Conservation (phyloP, 306 rosid species). For the Rubus parviflorus region DNA sequence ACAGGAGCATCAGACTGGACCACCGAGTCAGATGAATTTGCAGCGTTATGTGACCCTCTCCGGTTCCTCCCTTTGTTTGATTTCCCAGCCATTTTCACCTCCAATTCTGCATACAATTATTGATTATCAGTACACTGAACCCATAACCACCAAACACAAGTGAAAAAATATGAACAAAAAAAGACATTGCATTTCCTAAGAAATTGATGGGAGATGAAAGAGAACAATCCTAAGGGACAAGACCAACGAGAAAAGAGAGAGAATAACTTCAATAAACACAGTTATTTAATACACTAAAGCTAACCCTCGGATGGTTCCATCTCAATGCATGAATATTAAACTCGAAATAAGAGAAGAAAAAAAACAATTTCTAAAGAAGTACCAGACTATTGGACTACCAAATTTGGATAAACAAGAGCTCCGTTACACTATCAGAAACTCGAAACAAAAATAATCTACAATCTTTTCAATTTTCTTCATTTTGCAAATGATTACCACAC, state of each 20-base stretch:
- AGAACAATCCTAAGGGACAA: not conserved
- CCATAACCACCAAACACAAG: not conserved
- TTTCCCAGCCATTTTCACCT: constrained; percentile 81
- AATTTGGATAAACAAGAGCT: not conserved
- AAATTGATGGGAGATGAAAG: not conserved
- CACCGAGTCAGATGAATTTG: constrained; percentile 36
- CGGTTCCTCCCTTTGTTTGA: constrained; percentile 69
- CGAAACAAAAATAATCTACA: not conserved
- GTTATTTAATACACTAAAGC: not conserved
- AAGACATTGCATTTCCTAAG: not conserved
- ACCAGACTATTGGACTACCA: no score
- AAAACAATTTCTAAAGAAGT: no score
- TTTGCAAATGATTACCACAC: not conserved
- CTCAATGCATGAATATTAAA: no score
- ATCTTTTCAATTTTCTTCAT: not conserved
- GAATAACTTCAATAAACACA: not conserved
- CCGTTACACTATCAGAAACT: not conserved
- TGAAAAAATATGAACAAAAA: not conserved
- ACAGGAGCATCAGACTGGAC: constrained; percentile 37
- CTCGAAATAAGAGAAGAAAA: no score
- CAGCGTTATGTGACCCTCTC: constrained; percentile 43
- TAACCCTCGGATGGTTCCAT: not conserved
- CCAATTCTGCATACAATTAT: constrained; percentile 24
- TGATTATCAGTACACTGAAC: not conserved
- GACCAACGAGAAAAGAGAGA: not conserved